Percentiles rank a stretch among this genome's conserved stretches.
Evolutionary conservation across 2,329 filamentous ascomycete genomes (phyloP).

Genomic region (Pochonia chlamydosporia): DNA sequence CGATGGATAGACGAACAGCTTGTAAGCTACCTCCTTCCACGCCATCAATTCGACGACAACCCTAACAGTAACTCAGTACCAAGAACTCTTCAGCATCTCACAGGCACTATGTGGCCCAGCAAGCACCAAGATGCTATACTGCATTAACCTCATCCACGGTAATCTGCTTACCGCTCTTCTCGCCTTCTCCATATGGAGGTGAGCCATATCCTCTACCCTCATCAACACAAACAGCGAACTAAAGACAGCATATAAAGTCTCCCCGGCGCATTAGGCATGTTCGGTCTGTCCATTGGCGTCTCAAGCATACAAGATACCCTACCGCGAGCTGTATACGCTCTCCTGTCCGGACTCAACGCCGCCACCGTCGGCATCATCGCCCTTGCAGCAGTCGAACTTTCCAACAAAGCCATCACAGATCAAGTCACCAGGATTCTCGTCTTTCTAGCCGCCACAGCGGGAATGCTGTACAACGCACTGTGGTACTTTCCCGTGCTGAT

Average conservation of each 20-base stretch:
- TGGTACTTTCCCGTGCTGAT: conserved; percentile 72
- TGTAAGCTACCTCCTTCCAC: conserved; percentile 27
- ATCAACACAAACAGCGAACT: too few relatives aligned
- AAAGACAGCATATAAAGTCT: conserved; percentile 34
- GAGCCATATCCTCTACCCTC: conserved; percentile 8
- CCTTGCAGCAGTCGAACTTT: conserved; percentile 61
- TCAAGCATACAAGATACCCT: conserved; percentile 52
- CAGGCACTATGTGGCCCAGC: conserved; percentile 63
- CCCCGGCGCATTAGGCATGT: conserved; percentile 67
- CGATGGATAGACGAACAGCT: conserved; percentile 66
- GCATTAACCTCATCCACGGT: conserved; percentile 57
- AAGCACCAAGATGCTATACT: conserved; percentile 68
- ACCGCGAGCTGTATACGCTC: conserved; percentile 58
- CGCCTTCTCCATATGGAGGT: conserved; percentile 61
- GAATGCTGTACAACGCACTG: conserved; percentile 63
- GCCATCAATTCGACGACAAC: not conserved
- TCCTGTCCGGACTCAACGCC: conserved; percentile 66
- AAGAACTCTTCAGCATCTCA: conserved; percentile 65
- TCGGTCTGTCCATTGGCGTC: conserved; percentile 58
- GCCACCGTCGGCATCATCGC: conserved; percentile 68
- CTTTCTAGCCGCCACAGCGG: conserved; percentile 56
- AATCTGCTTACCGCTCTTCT: conserved; percentile 53
- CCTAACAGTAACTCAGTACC: conserved; percentile 43
- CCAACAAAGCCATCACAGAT: conserved; percentile 63
- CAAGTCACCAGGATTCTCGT: conserved; percentile 56